Evolutionary conservation across 768 basidiomycete genomes (phyloP).

Genomic region (Leccinum rimulosum): DNA sequence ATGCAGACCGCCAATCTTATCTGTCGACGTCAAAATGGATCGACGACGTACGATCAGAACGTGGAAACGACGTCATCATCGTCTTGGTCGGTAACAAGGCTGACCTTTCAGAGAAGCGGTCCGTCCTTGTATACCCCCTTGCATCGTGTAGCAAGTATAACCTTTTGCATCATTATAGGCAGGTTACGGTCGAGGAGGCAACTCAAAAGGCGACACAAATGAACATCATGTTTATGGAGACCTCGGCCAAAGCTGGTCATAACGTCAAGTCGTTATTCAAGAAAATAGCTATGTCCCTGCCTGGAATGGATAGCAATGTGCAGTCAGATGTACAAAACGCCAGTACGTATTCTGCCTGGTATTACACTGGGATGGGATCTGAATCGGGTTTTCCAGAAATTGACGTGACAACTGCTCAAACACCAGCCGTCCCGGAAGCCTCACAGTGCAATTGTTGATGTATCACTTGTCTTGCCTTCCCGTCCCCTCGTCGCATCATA

Average conservation of each 20-base stretch:
- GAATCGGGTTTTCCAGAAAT: slow-evolving; percentile 58
- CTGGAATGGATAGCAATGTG: slow-evolving; percentile 88
- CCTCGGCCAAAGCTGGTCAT: slow-evolving; percentile 97
- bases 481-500: slow-evolving; percentile 19
- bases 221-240: slow-evolving; percentile 98
- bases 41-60: slow-evolving; percentile 96
- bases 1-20: slow-evolving; percentile 92
- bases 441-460: slow-evolving; percentile 79
- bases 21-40: slow-evolving; percentile 99
- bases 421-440: slow-evolving; percentile 77
- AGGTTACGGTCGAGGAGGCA: slow-evolving; percentile 98
- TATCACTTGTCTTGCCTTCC: slow-evolving; percentile 1
- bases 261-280: slow-evolving; percentile 99
- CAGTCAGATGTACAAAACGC: slow-evolving; percentile 55
- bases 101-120: slow-evolving; percentile 98
- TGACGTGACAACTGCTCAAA: slow-evolving; percentile 76
- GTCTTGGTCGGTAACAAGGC: slow-evolving; percentile 99
- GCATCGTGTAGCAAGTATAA: slow-evolving; percentile 5
- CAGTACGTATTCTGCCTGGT: slow-evolving; percentile 33
- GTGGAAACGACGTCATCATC: slow-evolving; percentile 97
- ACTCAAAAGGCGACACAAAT: slow-evolving; percentile 87
- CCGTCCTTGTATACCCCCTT: slow-evolving; percentile 25
- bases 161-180: slow-evolving; percentile 47
- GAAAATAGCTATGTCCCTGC: slow-evolving; percentile 97
- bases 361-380: not conserved